These are phyloP conservation scores for Plasmodium vinckei DNA, from an alignment of 169 alveolate species.

Conservation along the genomic window DNA sequence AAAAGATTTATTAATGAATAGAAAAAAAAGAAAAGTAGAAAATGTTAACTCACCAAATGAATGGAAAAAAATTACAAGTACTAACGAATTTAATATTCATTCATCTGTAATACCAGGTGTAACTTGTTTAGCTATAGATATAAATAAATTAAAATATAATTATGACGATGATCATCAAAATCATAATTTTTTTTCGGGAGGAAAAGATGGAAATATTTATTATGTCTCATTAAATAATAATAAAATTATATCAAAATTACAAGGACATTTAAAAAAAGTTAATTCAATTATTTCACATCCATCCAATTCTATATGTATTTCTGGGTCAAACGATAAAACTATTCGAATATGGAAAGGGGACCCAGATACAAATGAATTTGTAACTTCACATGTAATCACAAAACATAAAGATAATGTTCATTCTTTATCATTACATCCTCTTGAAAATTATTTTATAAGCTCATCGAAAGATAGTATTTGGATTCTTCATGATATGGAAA, in stretches of 20 bases:
- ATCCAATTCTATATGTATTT: constrained; percentile 42
- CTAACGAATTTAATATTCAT: constrained; percentile 81
- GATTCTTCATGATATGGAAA: constrained; percentile 84
- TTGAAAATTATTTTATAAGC: constrained; percentile 85
- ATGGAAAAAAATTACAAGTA: constrained; percentile 70
- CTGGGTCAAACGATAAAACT: constrained; percentile 88
- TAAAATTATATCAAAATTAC: constrained; percentile 77
- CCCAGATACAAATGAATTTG: constrained; percentile 75
- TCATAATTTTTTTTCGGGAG: constrained; percentile 86
- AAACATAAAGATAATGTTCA: constrained; percentile 84
- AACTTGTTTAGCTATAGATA: constrained; percentile 77
- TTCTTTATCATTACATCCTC: constrained; percentile 86
- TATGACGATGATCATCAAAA: constrained; percentile 60
- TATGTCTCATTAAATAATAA: constrained; percentile 81
- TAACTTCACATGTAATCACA: constrained; percentile 77
- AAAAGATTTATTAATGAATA: constrained; percentile 80
- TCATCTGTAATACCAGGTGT: constrained; percentile 84
- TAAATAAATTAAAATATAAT: constrained; percentile 28
- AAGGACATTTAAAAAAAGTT: constrained; percentile 83
- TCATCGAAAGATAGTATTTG: constrained; percentile 84
- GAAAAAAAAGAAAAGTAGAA: constrained; percentile 83
- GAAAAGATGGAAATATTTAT: constrained; percentile 86
- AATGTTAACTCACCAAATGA: constrained; percentile 36
- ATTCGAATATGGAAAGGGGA: constrained; percentile 84
- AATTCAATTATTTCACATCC: constrained; percentile 82